A percentile compares a stretch with the other conserved stretches of the same genome.
These are phyloP conservation scores for Haematococcus sp. DNA, from an alignment of 139 green algal genomes.

Conservation along the genomic window DNA sequence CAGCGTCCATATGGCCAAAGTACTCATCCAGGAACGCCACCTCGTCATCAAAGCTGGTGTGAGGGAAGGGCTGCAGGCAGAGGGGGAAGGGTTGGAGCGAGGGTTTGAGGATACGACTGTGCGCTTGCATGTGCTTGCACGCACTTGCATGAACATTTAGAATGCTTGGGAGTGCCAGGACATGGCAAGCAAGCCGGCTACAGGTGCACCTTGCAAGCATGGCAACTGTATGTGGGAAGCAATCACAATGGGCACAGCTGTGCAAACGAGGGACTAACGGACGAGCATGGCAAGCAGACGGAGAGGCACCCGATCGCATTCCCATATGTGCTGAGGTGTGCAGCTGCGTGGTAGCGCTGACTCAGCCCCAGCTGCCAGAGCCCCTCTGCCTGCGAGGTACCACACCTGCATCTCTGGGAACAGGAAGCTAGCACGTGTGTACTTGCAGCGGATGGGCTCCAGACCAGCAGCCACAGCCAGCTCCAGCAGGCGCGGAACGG, in stretches of 20 bases:
- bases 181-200: no score
- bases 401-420: constrained; percentile 88
- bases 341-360: background rate
- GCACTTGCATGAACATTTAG: no score
- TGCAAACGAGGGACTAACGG: no score
- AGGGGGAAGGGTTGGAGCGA: background rate
- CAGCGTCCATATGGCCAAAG: constrained; percentile 60
- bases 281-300: constrained; percentile 1
- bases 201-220: no score
- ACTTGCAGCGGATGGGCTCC: constrained; percentile 70
- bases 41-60: constrained; percentile 81
- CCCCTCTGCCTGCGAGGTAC: background rate
- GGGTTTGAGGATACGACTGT: no score
- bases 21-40: constrained; percentile 65
- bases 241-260: no score
- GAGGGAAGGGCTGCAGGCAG: constrained; percentile 34
- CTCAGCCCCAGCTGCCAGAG: background rate
- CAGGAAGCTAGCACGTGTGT: constrained; percentile 90
- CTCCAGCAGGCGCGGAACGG: constrained; percentile 76
- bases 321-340: no score
- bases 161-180: no score
- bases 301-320: no score
- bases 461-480: constrained; percentile 63
- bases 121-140: background rate
- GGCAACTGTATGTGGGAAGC: no score